Conservation (phyloP, 2,329 filamentous ascomycete genomes). For the Phaeophleospora eucalypticola region DNA sequence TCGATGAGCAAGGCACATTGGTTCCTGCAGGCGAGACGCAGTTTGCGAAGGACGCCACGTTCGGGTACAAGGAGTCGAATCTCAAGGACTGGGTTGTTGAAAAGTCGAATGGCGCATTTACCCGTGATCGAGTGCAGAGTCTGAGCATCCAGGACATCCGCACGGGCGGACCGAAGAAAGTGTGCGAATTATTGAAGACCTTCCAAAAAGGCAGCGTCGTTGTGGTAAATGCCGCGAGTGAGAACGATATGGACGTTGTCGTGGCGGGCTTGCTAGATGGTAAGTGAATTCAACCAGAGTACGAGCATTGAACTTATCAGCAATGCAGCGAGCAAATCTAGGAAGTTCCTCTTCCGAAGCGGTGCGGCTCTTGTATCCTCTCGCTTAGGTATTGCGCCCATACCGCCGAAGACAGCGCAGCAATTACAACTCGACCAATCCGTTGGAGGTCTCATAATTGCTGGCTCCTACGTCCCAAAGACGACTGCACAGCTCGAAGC, state of each 20-base stretch:
- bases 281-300: no score
- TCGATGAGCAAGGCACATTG: conserved; percentile 48
- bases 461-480: conserved; percentile 57
- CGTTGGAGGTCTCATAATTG: conserved; percentile 51
- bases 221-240: no score
- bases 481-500: conserved; percentile 53
- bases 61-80: conserved; percentile 55
- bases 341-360: conserved; percentile 45
- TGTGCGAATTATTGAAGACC: no score
- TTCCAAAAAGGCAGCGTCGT: no score
- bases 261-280: no score
- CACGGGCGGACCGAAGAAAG: no score
- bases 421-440: conserved; percentile 40
- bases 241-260: no score
- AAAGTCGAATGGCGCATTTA: conserved; percentile 47
- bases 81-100: conserved; percentile 52
- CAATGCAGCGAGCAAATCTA: no score
- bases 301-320: no score
- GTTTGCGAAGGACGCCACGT: conserved; percentile 56
- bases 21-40: conserved; percentile 53
- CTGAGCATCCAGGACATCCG: no score
- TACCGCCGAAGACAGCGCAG: conserved; percentile 47
- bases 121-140: conserved; percentile 37
- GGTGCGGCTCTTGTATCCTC: conserved; percentile 49
- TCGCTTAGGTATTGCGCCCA: conserved; percentile 50